Evolutionary conservation across 106 monocot genomes (phyloP), one percentile per base, ranked within the genome.

Genomic region (Apostasia ramifera): DNA sequence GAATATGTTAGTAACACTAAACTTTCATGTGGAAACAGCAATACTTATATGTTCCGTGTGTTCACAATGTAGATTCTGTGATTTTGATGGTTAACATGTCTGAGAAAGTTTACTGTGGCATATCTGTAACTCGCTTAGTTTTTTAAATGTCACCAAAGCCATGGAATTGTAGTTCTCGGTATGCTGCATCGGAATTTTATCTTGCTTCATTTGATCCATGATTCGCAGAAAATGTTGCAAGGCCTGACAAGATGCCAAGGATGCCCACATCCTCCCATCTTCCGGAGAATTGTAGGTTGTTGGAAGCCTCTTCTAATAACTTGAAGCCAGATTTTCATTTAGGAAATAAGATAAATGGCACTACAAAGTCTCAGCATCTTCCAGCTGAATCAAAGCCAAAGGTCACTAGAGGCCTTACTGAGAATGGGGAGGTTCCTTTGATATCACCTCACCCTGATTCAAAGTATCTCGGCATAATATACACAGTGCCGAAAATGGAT

Each of bases 371-470:
- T 74, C 80, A 67, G 47, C 55, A 56, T 51, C 40, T 74, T 68
- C 40, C 70, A 52, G 14, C 61, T 71, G 57, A 61, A 44, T 54
- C 15, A 39, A 42, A 4, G 47, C 58, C 41, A 42, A 46, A 46
- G n/a, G 43, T 13, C 51, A 4, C 50, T 69, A 45, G 59, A 3
- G 66, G 41, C 40, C 68, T 44, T 44, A 46, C 26, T 40, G 77
- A 68, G 53, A 82, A 61, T 47, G 59, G 63, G 40, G 68, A 71
- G 13, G 39, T 69, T 59, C 55, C 57, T 46, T 55, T 3, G 2
- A 85, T 46, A 62, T 59, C 80, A 40, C 82, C 88, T 66, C 88
- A 88, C 56, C 83, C 85, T 2, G 92, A 92, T 77, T 46, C 66
- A 13, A 92, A 83, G 65, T 83, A 75, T 74, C 77, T 88, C 8